These are phyloP conservation scores for carrot (Daucus carota) DNA, from an alignment of 129 eudicot genomes.

Conservation along the genomic window DH1_v3.0 NC_030384.2:29938001-29938500, in stretches of 20 bases:
- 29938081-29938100: neutral
- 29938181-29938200: constrained; percentile 73
- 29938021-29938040: too few relatives aligned
- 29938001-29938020: too few relatives aligned
- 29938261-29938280: constrained; percentile 71
- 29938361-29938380: constrained; percentile 47
- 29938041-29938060: too few relatives aligned
- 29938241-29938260: constrained; percentile 69
- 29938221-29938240: constrained; percentile 54
- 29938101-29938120: neutral
- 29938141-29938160: neutral
- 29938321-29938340: constrained; percentile 15
- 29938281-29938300: constrained; percentile 39
- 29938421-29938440: constrained; percentile 92
- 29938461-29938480: neutral
- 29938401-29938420: constrained; percentile 94
- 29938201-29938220: constrained; percentile 77
- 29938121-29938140: neutral
- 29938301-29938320: constrained; percentile 24
- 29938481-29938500: neutral
- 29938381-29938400: constrained; percentile 84
- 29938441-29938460: constrained; percentile 62
- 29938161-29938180: neutral
- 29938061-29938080: neutral
- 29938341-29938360: constrained; percentile 18